Base-by-base conservation (phyloP, 805 yeast species). In the Kodamaea sagamina region DNA sequence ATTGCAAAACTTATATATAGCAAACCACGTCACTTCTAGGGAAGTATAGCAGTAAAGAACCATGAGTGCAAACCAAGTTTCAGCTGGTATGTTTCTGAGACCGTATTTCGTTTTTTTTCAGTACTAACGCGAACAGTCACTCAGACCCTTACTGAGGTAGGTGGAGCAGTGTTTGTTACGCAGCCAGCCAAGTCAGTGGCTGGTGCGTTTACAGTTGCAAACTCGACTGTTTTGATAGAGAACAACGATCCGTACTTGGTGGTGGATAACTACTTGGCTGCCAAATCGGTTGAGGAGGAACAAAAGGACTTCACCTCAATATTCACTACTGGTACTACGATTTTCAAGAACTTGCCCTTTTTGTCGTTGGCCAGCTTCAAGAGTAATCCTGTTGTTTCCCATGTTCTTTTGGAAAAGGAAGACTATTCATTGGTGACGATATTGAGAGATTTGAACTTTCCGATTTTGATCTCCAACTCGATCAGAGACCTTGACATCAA, bases 361-460 rank as follows among this genome's bases (percentile, higher is more conserved):
- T 68, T 89, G 36, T 65, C 74, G 1, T 52, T 55, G n/a, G 26
- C 55, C 10, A 47, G 52, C 18, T 67, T 80, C 52, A 60, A 62
- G 46, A 52, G 62, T 21, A 48, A 58, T 13, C 67, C 78, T 1
- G 72, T 78, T 19, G 82, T 84, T n/a, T 62, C 85, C 42, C 86
- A 82, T 55, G 80, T 81, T 27, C 77, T 79, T 46, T 60, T 85
- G 39, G 47, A 71, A n/a, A 61, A 72, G 42, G 73, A 74, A 48
- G 96, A 89, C 60, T 87, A 72, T 63, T 79, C 86, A 19, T 67
- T 78, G 11, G 76, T 88, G 19, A 71, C 92, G n/a, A 76, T 88
- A 6, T 70, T 86, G 52, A 81, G 90, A 58, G 92, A 87, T 60
- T 68, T 84, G 31, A 80, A 81, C 11, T 76, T 73, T 52, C 75